Percentiles rank a stretch among this genome's conserved stretches.
These are phyloP conservation scores for Rhodotorula sp. DNA, from an alignment of 1,284 basidiomycete genomes.

Conservation along the genomic window DNA sequence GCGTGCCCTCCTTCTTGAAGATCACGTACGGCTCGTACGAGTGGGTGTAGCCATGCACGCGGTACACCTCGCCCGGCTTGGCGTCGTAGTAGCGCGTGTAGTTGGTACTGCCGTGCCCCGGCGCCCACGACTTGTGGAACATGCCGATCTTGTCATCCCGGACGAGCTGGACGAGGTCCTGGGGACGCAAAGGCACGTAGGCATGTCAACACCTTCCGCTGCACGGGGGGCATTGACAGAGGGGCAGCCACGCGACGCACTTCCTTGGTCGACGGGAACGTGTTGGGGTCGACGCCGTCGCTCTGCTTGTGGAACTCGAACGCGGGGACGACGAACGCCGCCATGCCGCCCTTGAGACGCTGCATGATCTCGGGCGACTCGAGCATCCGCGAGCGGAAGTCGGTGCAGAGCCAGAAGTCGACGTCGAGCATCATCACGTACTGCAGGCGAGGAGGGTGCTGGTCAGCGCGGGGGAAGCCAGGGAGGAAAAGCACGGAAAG, in stretches of 20 bases:
- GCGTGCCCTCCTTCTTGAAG: slow-evolving; percentile 70
- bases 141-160: slow-evolving; percentile 62
- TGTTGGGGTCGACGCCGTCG: slow-evolving; percentile 61
- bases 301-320: slow-evolving; percentile 69
- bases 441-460: slow-evolving; percentile 7
- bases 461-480: too few species aligned
- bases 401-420: slow-evolving; percentile 78
- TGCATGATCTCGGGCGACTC: slow-evolving; percentile 49
- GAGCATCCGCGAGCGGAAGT: slow-evolving; percentile 65
- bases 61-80: slow-evolving; percentile 67
- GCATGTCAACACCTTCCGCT: not conserved
- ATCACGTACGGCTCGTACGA: slow-evolving; percentile 83
- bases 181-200: not conserved
- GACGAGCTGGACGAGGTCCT: slow-evolving; percentile 64
- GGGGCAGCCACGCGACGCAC: slow-evolving; percentile 50
- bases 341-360: slow-evolving; percentile 59
- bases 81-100: slow-evolving; percentile 69
- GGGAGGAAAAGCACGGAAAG: not conserved
- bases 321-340: slow-evolving; percentile 73
- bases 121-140: slow-evolving; percentile 74
- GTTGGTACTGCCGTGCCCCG: slow-evolving; percentile 76
- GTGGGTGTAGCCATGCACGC: slow-evolving; percentile 70
- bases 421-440: slow-evolving; percentile 86
- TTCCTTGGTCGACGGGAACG: slow-evolving; percentile 68
- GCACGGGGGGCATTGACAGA: too few species aligned